A percentile compares a stretch with the other conserved stretches of the same genome.
Conservation (phyloP, 2,329 filamentous ascomycete genomes). For the Xylaria sp. region DNA sequence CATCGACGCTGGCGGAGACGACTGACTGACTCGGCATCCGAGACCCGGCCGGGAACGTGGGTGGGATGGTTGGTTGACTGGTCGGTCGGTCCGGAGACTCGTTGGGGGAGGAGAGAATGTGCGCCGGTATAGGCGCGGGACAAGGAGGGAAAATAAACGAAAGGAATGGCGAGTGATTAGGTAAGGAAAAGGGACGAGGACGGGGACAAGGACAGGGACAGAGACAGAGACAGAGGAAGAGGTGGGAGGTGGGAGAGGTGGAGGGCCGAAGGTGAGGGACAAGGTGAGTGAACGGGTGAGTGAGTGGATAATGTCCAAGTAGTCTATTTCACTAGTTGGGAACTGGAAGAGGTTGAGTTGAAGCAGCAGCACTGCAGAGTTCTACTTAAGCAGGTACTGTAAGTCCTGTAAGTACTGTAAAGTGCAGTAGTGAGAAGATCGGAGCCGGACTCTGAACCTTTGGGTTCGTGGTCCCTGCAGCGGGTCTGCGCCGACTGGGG, state of each 20-base stretch:
- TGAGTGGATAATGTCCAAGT: slow-evolving; percentile 11
- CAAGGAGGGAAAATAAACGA: neutral
- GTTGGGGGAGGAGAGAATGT: neutral
- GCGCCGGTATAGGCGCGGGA: neutral
- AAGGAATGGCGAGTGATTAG: neutral
- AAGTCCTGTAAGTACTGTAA: too few species aligned
- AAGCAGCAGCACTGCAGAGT: neutral
- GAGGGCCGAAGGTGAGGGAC: neutral
- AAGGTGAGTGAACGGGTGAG: neutral
- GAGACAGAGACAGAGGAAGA: neutral
- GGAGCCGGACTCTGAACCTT: slow-evolving; percentile 8
- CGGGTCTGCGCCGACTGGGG: slow-evolving; percentile 20
- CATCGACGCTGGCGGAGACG: slow-evolving; percentile 53
- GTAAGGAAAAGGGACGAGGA: too few species aligned
- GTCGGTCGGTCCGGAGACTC: slow-evolving; percentile 2
- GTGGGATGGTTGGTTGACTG: neutral
- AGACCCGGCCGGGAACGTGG: slow-evolving; percentile 10
- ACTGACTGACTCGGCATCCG: slow-evolving; percentile 14
- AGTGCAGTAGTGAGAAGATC: slow-evolving; percentile 10
- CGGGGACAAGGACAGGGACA: too few species aligned
- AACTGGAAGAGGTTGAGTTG: neutral
- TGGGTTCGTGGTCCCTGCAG: neutral
- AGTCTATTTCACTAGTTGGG: neutral
- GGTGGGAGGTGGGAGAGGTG: neutral
- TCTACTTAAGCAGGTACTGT: neutral